Evolutionary conservation across 345 rosid genomes (phyloP), one percentile per base, ranked within the genome.

Genomic region (Euclidium syriacum): DNA sequence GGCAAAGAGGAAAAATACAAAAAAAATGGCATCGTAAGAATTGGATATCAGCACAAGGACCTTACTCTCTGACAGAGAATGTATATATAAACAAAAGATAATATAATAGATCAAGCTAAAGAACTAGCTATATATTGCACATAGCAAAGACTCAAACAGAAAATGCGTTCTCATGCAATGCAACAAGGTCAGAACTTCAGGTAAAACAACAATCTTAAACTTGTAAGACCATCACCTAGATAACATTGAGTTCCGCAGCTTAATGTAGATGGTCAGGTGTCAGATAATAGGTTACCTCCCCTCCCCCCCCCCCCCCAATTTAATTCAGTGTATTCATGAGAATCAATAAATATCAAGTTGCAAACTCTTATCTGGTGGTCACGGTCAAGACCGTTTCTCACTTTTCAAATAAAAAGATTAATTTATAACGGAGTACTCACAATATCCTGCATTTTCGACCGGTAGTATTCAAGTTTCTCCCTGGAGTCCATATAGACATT

Each of bases 361-460:
- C 17, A 39, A n/a, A 4, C 5, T 1, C 17, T 39, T 11, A 11
- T 16, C 43, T n/a, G 43, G 43, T 39, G 14, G 17, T 39, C 17
- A 39, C 43, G 14, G 14, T 39, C 48, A 62, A 36, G 12, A 15
- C 43, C 52, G 30, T 33, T 43, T 23, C 44, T 16, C 10, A 44
- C 18, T 52, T 20, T 53, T 43, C 39, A 64, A 32, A 6, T n/a
- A 57, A 32, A 35, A 64, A 50, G 48, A 63, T 34, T 58, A 33
- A 50, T 25, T 64, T 46, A 36, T 71, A 18, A 64, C 35, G 62
- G 55, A 75, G 53, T 71, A 79, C 99, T 87, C 78, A 94, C 97
- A 80, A 94, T 88, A 34, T 94, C 96, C 78, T 90, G 99, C 97
- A 94, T 94, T 78, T 85, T 94, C 7, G 79, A 26, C 54, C 97